Evolutionary conservation across 176 grass and related monocot species (phyloP), one percentile per base, ranked within the genome.

Genomic region (Carex parvula): DNA sequence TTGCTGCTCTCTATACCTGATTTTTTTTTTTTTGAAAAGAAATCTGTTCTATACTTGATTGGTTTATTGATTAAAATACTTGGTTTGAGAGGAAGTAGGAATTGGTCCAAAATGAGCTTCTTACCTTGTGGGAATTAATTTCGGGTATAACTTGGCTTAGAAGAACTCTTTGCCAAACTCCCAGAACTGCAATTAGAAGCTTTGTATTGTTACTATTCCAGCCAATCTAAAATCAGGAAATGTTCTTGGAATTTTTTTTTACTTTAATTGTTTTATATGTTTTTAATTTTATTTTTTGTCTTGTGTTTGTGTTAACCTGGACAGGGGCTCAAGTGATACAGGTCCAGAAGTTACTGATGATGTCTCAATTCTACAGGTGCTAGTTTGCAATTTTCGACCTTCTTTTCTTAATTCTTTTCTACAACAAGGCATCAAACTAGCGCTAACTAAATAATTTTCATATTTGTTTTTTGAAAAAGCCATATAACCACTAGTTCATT

Each of bases 311-410:
- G 33, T 37, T 21, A 24, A 84, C 65, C 53, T 81, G 37, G 67
- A 62, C 86, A 98, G 96, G 85, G 91, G 88, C 79, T 74, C 66
- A 61, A 86, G 80, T 84, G 85, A 93, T 55, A 86, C 87, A 35
- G 86, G 83, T 88, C 70, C 83, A 75, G 92, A 89, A 75, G 75
- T 90, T 73, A 64, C 84, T 81, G 80, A 91, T 84, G 86, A 86
- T 62, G 56, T 90, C 67, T 92, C 89, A 58, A 87, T 73, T 84
- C 76, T 95, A 83, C 85, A 99, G 91, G 95, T 98, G 67, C 57
- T 65, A 12, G 62, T 82, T 65, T 86, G 57, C 11, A 20, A 39
- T 53, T 79, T 14, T 78, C 20, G 39, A 83, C 55, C 56, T 55
- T 44, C 39, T 48, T 8, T 62, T 62, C 60, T 77, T 44, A 8